Base-by-base conservation (phyloP, 192 early-diverging fungal species). In the Backusella psychrophila region DNA sequence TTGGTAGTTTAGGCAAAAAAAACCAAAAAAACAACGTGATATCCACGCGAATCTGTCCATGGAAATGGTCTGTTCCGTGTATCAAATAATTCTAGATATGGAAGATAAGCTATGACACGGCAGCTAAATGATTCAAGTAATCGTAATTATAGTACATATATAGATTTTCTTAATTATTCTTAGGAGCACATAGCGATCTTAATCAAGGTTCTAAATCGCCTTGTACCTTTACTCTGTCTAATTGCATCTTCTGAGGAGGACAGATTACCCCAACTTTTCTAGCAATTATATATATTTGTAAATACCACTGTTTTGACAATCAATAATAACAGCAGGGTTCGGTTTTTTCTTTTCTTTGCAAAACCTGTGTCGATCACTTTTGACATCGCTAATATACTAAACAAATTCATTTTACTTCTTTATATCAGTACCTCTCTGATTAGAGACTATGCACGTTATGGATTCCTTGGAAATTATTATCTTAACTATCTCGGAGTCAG, bases 401-500 rank as follows among this genome's bases (percentile, higher is more conserved):
- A 63, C 1, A 12, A 21, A 29, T 49, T 49, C 17, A 6, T n/a
- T 49, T 49, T 49, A 17, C 19, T 17, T 44, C 42, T 44, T 44
- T 44, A n/a, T 49, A 19, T 49, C 6, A 26, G 23, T 63, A 63
- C 3, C 0, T 63, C 46, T 63, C 23, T 14, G 9, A 4, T 63
- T 63, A 3, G 26, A 63, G 26, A 26, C 23, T 63, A 63, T 63
- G 56, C 8, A 23, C 23, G 21, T 23, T 63, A 29, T 63, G 7
- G 11, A 63, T 78, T 81, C 11, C 76, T 73, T 23, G 44, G 73
- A 71, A 75, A 65, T 36, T 75, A 69, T 33, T 81, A 81, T 41
- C 46, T 81, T 21, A 46, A 73, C 29, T 81, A 81, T 77, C 69
- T 78, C 21, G 80, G 80, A 17, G 77, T 81, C 35, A 78, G 75